phyloP scores from a whole-genome alignment of 257 asterid species.

The Haberlea rhodopensis region DNA sequence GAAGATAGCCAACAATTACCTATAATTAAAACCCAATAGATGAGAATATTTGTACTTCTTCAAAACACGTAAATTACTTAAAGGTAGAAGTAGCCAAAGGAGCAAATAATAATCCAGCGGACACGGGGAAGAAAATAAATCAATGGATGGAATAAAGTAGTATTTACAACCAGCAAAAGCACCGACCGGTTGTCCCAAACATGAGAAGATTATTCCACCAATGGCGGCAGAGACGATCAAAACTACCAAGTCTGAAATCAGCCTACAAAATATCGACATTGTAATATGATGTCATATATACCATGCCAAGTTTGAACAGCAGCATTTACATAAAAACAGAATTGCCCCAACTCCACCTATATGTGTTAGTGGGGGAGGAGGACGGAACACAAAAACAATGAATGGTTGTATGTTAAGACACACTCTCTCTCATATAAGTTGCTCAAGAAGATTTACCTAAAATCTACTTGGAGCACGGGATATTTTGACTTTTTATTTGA shows the following conservation, averaged over 20 bases:
- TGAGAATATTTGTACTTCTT: constrained; percentile 18
- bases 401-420: neutral
- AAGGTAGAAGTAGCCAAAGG: constrained; percentile 25
- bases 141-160: neutral
- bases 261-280: constrained; percentile 51
- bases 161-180: constrained; percentile 24
- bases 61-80: constrained; percentile 9
- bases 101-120: constrained; percentile 11
- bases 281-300: constrained; percentile 16
- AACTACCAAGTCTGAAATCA: constrained; percentile 96
- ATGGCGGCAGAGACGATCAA: constrained; percentile 95
- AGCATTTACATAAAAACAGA: neutral
- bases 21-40: constrained; percentile 31
- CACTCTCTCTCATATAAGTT: neutral
- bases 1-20: constrained; percentile 95
- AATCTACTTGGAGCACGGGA: constrained; percentile 94
- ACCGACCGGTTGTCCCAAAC: constrained; percentile 97
- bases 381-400: neutral
- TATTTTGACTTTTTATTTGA: constrained; percentile 89
- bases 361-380: neutral
- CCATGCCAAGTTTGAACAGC: constrained; percentile 22
- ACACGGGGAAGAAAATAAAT: constrained; percentile 24
- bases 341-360: neutral
- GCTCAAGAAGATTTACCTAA: constrained; percentile 45
- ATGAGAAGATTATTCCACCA: constrained; percentile 93